Percentiles rank a stretch among this genome's conserved stretches.
These are phyloP conservation scores for Xylaria acuta DNA, from an alignment of 495 filamentous ascomycete species.

Conservation along the genomic window DNA sequence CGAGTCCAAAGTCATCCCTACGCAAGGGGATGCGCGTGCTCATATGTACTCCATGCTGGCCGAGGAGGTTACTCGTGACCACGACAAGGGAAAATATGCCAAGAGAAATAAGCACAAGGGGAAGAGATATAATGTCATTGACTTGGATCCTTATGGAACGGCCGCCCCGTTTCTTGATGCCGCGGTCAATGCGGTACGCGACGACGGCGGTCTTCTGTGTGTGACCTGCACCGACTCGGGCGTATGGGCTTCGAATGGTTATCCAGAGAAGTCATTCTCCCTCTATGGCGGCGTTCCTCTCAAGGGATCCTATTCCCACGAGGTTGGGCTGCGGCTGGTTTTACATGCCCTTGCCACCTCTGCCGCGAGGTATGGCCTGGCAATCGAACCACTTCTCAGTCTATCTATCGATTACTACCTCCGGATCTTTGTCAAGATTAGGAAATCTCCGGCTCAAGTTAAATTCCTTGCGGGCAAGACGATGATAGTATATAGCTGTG, in stretches of 20 bases:
- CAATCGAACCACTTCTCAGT: slow-evolving; percentile 89
- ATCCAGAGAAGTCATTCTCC: slow-evolving; percentile 89
- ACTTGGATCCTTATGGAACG: slow-evolving; percentile 94
- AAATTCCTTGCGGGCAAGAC: slow-evolving; percentile 89
- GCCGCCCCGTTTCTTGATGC: slow-evolving; percentile 91
- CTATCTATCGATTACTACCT: slow-evolving; percentile 95
- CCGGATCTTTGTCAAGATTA: slow-evolving; percentile 86
- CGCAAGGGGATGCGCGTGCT: slow-evolving; percentile 80
- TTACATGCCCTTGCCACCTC: slow-evolving; percentile 77
- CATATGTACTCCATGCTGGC: slow-evolving; percentile 81
- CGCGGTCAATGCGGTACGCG: slow-evolving; percentile 80
- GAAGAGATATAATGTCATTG: slow-evolving; percentile 85
- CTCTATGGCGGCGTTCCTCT: slow-evolving; percentile 88
- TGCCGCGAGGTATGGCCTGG: slow-evolving; percentile 84
- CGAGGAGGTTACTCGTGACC: slow-evolving; percentile 39
- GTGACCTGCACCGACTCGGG: slow-evolving; percentile 96
- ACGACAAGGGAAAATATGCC: slow-evolving; percentile 36
- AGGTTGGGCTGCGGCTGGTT: slow-evolving; percentile 87
- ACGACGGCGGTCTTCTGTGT: slow-evolving; percentile 87
- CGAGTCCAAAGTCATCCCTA: slow-evolving; percentile 69
- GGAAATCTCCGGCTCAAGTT: slow-evolving; percentile 77
- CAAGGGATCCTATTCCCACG: slow-evolving; percentile 84
- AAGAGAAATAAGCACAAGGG: slow-evolving; percentile 36
- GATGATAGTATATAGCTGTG: slow-evolving; percentile 92
- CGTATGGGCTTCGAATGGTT: slow-evolving; percentile 91